Evolutionary conservation across 139 green algal genomes (phyloP).

Genomic region (Coelastrella sp.): DNA sequence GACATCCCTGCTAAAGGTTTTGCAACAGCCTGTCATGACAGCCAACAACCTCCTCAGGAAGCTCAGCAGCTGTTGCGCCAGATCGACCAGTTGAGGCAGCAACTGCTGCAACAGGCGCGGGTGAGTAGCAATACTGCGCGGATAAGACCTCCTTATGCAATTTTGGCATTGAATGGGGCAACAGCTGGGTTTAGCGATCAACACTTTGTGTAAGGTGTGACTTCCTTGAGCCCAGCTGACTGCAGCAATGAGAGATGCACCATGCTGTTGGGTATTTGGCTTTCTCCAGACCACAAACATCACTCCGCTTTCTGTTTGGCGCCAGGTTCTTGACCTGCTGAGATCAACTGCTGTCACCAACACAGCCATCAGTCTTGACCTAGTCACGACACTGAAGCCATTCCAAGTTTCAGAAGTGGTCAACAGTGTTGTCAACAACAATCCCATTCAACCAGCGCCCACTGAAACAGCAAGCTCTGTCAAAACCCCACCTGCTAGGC

Average conservation of each 20-base stretch:
- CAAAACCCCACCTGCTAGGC: background rate
- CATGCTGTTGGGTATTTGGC: no score
- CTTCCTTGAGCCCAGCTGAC: no score
- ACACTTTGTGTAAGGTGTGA: no score
- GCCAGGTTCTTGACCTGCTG: conserved; percentile 49
- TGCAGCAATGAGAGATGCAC: no score
- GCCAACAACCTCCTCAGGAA: background rate
- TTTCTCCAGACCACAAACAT: background rate
- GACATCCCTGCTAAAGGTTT: no score
- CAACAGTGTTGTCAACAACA: background rate
- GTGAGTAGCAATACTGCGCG: no score
- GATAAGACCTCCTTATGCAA: no score
- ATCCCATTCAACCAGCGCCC: background rate
- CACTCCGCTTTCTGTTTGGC: background rate
- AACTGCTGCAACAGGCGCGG: conserved; percentile 28
- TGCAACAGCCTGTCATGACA: background rate
- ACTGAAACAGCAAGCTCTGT: background rate
- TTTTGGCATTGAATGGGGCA: no score
- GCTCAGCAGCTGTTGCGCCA: conserved; percentile 24
- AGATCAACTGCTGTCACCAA: background rate
- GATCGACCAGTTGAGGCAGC: background rate
- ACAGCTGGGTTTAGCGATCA: no score
- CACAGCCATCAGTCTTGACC: background rate
- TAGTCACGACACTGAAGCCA: background rate
- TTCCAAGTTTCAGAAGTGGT: background rate